These are phyloP conservation scores for Boletus rubroflammeus DNA, from an alignment of 768 basidiomycete genomes.

Conservation along the genomic window DNA sequence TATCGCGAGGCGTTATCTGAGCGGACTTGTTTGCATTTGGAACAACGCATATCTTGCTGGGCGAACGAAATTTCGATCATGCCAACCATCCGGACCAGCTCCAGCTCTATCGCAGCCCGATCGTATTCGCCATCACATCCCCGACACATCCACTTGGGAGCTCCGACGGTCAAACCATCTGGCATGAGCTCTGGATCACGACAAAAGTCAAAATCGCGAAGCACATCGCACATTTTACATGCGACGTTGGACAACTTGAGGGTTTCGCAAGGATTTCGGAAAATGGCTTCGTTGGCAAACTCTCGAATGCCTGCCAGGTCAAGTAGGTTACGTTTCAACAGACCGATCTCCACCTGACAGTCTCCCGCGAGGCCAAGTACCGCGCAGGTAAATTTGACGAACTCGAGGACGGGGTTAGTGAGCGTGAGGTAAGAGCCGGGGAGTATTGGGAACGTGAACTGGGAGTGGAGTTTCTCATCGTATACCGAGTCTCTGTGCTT, in stretches of 20 bases:
- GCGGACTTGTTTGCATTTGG: slow-evolving; percentile 87
- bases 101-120: slow-evolving; percentile 80
- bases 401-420: slow-evolving; percentile 81
- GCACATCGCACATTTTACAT: slow-evolving; percentile 78
- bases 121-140: slow-evolving; percentile 86
- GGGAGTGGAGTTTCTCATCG: slow-evolving; percentile 48
- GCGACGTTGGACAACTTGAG: slow-evolving; percentile 83
- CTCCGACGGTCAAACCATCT: slow-evolving; percentile 42
- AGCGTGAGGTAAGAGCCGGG: slow-evolving; percentile 83
- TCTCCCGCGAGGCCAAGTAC: slow-evolving; percentile 76
- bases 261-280: slow-evolving; percentile 89
- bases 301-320: slow-evolving; percentile 85
- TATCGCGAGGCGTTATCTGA: slow-evolving; percentile 82
- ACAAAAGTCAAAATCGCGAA: slow-evolving; percentile 94
- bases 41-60: slow-evolving; percentile 87
- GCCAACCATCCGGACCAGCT: slow-evolving; percentile 73
- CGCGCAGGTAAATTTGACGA: slow-evolving; percentile 84
- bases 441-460: slow-evolving; percentile 78
- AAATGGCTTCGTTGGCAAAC: slow-evolving; percentile 80
- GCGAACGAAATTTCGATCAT: slow-evolving; percentile 69
- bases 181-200: slow-evolving; percentile 83
- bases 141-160: slow-evolving; percentile 63
- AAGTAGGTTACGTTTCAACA: slow-evolving; percentile 85
- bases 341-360: slow-evolving; percentile 80
- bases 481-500: slow-evolving; percentile 57